Percentiles rank a stretch among this genome's conserved stretches.
These are phyloP conservation scores for Saccharomyces hybrid DNA, from an alignment of 1,139 yeast species.

Conservation along the genomic window DNA sequence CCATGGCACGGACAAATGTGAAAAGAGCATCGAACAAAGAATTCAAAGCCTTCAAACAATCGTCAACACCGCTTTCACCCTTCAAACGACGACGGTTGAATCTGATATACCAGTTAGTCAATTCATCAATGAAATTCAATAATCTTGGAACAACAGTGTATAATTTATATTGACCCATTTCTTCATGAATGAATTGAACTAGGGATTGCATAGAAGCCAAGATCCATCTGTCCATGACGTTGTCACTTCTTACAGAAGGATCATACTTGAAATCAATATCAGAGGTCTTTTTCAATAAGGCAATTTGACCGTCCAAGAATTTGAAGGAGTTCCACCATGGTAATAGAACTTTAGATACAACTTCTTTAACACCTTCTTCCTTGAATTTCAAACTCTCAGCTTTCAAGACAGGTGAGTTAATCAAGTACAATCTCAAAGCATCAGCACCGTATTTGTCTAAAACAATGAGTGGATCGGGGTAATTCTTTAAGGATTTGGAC, in stretches of 20 bases:
- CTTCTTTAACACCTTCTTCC: constrained; percentile 98
- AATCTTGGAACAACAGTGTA: constrained; percentile 95
- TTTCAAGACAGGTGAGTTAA: constrained; percentile 93
- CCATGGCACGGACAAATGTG: constrained; percentile 91
- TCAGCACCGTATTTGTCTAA: constrained; percentile 93
- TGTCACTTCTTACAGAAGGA: constrained; percentile 53
- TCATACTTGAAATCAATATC: constrained; percentile 68
- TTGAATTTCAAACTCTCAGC: constrained; percentile 95
- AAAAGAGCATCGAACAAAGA: constrained; percentile 85
- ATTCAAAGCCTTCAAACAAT: constrained; percentile 79
- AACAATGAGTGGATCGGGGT: constrained; percentile 86
- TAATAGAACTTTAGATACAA: constrained; percentile 85
- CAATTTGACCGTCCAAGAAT: constrained; percentile 92
- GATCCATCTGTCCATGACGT: constrained; percentile 97
- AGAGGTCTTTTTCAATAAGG: constrained; percentile 69
- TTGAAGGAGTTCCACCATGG: constrained; percentile 99
- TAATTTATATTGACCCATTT: constrained; percentile 83
- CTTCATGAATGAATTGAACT: constrained; percentile 74
- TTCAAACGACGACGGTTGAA: constrained; percentile 96
- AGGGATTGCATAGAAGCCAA: constrained; percentile 90
- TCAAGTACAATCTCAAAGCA: constrained; percentile 89
- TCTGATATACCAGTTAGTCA: constrained; percentile 98
- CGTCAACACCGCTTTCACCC: constrained; percentile 83
- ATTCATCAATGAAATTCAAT: constrained; percentile 79
- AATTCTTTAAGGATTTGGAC: constrained; percentile 97